Conservation (phyloP, 768 basidiomycete genomes). For the Pleurotus tuber-regium region DNA sequence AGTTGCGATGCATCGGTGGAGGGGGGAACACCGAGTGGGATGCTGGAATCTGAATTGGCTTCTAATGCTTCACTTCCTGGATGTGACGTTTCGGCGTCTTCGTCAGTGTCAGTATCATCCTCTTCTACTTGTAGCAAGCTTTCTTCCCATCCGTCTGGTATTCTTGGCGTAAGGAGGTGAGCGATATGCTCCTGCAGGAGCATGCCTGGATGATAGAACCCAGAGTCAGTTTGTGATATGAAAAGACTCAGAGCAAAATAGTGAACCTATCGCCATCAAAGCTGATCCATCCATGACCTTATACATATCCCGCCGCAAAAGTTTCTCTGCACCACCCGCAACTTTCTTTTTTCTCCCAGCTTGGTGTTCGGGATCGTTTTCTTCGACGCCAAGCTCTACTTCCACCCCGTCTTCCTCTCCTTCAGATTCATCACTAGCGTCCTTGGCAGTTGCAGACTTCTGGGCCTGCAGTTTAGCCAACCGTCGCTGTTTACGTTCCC, state of each 20-base stretch:
- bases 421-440: slow-evolving; percentile 6
- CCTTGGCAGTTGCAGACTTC: too few relatives aligned
- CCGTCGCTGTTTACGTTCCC: slow-evolving; percentile 33
- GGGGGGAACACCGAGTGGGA: background rate
- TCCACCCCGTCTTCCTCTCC: slow-evolving; percentile 6
- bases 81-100: background rate
- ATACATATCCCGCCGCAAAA: slow-evolving; percentile 62
- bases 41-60: background rate
- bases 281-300: slow-evolving; percentile 71
- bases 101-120: background rate
- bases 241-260: too few relatives aligned
- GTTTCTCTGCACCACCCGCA: slow-evolving; percentile 17
- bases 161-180: slow-evolving; percentile 33
- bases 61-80: too few relatives aligned
- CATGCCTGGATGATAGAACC: slow-evolving; percentile 46
- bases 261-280: slow-evolving; percentile 52
- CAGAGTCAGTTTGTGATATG: too few relatives aligned
- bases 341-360: slow-evolving; percentile 15
- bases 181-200: slow-evolving; percentile 66
- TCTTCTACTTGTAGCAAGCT: slow-evolving; percentile 18
- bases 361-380: slow-evolving; percentile 16
- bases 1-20: background rate
- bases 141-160: slow-evolving; percentile 48
- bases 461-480: slow-evolving; percentile 14
- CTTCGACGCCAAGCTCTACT: slow-evolving; percentile 3